These are phyloP conservation scores for Bimuria novae-zelandiae DNA, from an alignment of 2,329 filamentous ascomycete species.

Conservation along the genomic window DNA sequence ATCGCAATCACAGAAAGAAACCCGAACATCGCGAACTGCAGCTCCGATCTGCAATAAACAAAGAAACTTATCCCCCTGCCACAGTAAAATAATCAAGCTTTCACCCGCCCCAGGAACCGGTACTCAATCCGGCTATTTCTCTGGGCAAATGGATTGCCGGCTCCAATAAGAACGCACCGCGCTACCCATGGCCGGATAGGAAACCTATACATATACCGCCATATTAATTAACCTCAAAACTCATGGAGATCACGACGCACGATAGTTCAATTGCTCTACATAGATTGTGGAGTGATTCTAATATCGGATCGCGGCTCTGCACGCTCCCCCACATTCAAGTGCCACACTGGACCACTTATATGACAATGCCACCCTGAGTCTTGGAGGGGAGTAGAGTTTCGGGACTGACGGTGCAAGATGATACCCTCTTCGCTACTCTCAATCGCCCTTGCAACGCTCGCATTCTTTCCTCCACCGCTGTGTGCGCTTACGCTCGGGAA, in stretches of 20 bases:
- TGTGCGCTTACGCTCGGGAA: constrained; percentile 15
- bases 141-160: neutral
- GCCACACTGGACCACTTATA: neutral
- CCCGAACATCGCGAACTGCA: neutral
- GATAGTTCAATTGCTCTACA: neutral
- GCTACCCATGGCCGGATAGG: neutral
- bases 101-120: constrained; percentile 3
- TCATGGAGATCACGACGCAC: neutral
- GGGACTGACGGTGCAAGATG: neutral
- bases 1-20: too few species aligned
- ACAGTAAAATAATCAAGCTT: constrained; percentile 1
- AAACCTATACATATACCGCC: neutral
- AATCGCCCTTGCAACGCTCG: constrained; percentile 8
- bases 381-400: neutral
- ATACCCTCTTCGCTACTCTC: constrained; percentile 6
- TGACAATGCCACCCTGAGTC: neutral
- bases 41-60: too few species aligned
- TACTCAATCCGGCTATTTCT: constrained; percentile 5
- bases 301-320: constrained; percentile 4
- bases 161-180: neutral
- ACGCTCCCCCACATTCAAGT: constrained; percentile 1
- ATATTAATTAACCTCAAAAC: constrained; percentile 5
- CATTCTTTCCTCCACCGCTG: constrained; percentile 1
- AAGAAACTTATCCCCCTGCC: too few species aligned
- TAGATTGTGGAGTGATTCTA: neutral